Evolutionary conservation across 768 basidiomycete genomes (phyloP), one percentile per base, ranked within the genome.

Genomic region (Tulasnella sp.): DNA sequence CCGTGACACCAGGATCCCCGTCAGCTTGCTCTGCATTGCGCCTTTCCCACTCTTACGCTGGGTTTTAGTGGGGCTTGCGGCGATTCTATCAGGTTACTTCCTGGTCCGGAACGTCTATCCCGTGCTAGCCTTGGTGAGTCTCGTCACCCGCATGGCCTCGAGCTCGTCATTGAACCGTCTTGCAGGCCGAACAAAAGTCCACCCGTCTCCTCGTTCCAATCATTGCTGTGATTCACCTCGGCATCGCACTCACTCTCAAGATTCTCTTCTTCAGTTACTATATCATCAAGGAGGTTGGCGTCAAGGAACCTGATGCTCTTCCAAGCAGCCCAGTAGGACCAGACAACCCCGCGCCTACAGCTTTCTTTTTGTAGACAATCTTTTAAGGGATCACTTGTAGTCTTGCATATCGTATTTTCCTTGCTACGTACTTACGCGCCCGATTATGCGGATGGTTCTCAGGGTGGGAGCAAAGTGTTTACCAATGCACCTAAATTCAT

Each of bases 41-140:
- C 95, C 96, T 0, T 87, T 95, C 5, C 89, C 92, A 2, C 87
- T 95, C 37, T 83, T 96, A 10, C 91, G 96, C 11, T 96, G 95
- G 94, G 87, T 87, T 1, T 87, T 98, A 39, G 91, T 93, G 26
- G 89, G 89, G 16, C 70, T 90, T 69, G 96, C 90, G 0, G 93
- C 93, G 80, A 86, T 85, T 1, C 85, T 95, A 26, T 98, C 97
- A 9, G 95, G 95, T 2, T 95, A 90, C 86, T 99, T 96, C 87
- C 87, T 99, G 39, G 86, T 88, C 18, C 87, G 87, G 32, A 95
- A 96, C 82, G 89, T 98, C 70, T 99, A 98, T 81, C 97, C 97
- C 4, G 89, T 98, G 74, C 90, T 99, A 39, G 90, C 93, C 46
- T 88, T 90, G 11, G 95, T 96, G 81, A 81, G 92, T 87, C 73